These are phyloP conservation scores for Paramarasmius palmivorus DNA, from an alignment of 1,284 basidiomycete species.

Conservation along the genomic window DNA sequence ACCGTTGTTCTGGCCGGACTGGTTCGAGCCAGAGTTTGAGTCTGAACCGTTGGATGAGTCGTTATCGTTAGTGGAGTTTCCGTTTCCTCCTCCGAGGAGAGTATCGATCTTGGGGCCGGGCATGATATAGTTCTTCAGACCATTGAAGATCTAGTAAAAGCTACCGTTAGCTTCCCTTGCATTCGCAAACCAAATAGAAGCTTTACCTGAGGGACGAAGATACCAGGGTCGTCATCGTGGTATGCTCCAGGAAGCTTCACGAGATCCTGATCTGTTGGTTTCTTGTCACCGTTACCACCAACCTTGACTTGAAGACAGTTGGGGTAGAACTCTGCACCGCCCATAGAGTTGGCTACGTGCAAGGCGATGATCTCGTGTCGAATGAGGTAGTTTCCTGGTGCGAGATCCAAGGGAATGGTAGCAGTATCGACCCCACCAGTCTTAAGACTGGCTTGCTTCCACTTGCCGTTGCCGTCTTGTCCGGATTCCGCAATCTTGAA, in stretches of 20 bases:
- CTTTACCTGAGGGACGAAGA: constrained; percentile 40
- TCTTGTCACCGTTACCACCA: constrained; percentile 40
- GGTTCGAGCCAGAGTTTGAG: not conserved
- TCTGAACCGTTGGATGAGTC: not conserved
- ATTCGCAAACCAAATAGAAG: not conserved
- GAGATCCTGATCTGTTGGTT: constrained; percentile 31
- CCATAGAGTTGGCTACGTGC: constrained; percentile 40
- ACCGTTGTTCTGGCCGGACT: no score
- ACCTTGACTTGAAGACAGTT: constrained; percentile 54
- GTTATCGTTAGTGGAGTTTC: no score
- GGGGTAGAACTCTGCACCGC: constrained; percentile 60
- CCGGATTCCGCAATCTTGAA: constrained; percentile 44
- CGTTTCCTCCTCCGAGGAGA: not conserved
- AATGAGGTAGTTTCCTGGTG: constrained; percentile 52
- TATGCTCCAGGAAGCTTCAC: constrained; percentile 56
- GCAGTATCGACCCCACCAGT: constrained; percentile 30
- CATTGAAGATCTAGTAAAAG: not conserved
- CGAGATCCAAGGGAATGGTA: constrained; percentile 45
- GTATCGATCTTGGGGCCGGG: not conserved
- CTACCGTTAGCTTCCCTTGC: not conserved
- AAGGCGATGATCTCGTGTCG: constrained; percentile 59
- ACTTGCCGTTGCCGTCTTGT: constrained; percentile 3
- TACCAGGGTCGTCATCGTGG: constrained; percentile 46
- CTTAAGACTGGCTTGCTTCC: constrained; percentile 16
- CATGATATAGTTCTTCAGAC: not conserved